phyloP scores from a whole-genome alignment of 2,329 filamentous ascomycete species.

The Tolypocladium sp. region DNA sequence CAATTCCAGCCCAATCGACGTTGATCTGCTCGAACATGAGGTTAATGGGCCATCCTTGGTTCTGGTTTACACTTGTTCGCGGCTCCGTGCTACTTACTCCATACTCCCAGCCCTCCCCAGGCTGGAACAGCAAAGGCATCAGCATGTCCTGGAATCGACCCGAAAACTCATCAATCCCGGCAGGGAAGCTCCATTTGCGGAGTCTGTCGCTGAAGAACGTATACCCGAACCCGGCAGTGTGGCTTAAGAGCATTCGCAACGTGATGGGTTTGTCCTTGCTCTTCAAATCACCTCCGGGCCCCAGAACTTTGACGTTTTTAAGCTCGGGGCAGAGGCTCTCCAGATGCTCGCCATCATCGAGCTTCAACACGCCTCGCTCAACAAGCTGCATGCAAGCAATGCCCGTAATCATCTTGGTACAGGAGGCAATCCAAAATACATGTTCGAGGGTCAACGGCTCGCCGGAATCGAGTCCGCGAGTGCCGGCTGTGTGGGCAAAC shows the following conservation, averaged over 20 bases:
- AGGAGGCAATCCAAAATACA: conserved; percentile 51
- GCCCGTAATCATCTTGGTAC: conserved; percentile 45
- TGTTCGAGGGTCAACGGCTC: conserved; percentile 51
- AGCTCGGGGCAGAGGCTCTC: conserved; percentile 42
- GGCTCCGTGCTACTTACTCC: conserved; percentile 39
- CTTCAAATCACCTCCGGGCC: conserved; percentile 24
- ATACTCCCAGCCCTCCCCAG: conserved; percentile 53
- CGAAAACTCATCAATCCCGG: conserved; percentile 48
- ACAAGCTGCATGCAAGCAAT: conserved; percentile 49
- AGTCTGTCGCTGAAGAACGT: conserved; percentile 42
- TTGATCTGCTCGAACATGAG: conserved; percentile 27
- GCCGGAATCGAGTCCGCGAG: conserved; percentile 28
- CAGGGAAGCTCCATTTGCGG: conserved; percentile 35
- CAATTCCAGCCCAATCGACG: conserved; percentile 45
- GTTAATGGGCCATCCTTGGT: neutral
- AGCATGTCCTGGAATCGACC: conserved; percentile 41
- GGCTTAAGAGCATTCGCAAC: conserved; percentile 46
- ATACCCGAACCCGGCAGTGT: conserved; percentile 50
- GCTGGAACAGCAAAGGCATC: conserved; percentile 51
- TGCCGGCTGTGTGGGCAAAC: conserved; percentile 39
- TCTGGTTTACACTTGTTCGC: too few species aligned
- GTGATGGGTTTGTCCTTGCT: conserved; percentile 42
- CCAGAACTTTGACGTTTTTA: conserved; percentile 34
- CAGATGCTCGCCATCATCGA: conserved; percentile 38
- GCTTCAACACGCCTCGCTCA: conserved; percentile 35